Percentiles rank a stretch among this genome's conserved stretches.
Conservation (phyloP, 805 yeast species). For the Barnettozyma salicaria region DNA sequence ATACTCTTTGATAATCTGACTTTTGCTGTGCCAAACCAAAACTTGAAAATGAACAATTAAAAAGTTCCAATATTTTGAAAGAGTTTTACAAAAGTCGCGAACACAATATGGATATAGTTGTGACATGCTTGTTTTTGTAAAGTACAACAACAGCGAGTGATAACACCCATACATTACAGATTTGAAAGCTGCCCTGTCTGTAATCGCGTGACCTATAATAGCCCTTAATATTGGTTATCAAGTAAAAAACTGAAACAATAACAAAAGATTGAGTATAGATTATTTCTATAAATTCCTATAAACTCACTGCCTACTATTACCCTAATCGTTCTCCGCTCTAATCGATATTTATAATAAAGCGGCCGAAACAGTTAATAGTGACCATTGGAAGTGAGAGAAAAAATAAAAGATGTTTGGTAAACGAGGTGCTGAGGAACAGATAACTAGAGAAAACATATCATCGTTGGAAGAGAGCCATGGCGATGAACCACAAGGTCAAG, state of each 20-base stretch:
- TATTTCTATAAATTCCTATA: too few species aligned
- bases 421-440: constrained; percentile 60
- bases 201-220: constrained; percentile 1
- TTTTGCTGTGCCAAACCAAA: constrained; percentile 10
- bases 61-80: constrained; percentile 11
- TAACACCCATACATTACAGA: constrained; percentile 2
- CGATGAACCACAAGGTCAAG: constrained; percentile 27
- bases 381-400: too few species aligned
- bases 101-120: not conserved
- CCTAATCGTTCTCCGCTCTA: too few species aligned
- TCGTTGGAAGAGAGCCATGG: constrained; percentile 33
- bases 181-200: not conserved
- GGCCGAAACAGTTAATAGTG: too few species aligned
- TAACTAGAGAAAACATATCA: constrained; percentile 45
- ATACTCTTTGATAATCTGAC: constrained; percentile 13
- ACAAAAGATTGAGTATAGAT: too few species aligned
- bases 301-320: too few species aligned
- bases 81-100: constrained; percentile 9
- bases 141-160: too few species aligned
- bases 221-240: too few species aligned
- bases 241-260: too few species aligned
- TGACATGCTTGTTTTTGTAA: constrained; percentile 1
- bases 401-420: constrained; percentile 50
- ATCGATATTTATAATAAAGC: too few species aligned
- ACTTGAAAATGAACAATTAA: constrained; percentile 8